These are phyloP conservation scores for Daedalea quercina DNA, from an alignment of 768 basidiomycete genomes.

Conservation along the genomic window DNA sequence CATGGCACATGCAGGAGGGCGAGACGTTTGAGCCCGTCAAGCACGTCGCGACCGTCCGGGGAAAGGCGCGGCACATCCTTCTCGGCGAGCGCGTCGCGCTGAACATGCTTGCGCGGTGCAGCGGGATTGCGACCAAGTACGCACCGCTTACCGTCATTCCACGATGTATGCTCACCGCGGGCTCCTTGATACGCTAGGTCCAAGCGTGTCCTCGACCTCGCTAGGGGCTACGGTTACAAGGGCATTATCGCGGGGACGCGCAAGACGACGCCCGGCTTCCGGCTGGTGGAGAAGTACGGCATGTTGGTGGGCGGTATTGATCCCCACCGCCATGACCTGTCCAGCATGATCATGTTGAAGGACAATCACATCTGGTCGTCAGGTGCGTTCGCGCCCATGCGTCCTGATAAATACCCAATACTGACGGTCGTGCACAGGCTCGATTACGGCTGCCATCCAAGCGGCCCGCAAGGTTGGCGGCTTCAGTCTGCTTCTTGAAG, in stretches of 20 bases:
- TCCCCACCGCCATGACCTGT: slow-evolving; percentile 92
- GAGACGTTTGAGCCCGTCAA: slow-evolving; percentile 72
- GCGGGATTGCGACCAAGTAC: slow-evolving; percentile 94
- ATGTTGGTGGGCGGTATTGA: slow-evolving; percentile 98
- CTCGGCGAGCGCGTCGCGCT: slow-evolving; percentile 91
- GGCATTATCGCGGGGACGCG: slow-evolving; percentile 92
- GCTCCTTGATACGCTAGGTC: slow-evolving; percentile 46
- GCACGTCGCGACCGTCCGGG: slow-evolving; percentile 86
- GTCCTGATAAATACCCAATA: not conserved
- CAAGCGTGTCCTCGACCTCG: slow-evolving; percentile 72
- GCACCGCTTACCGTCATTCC: slow-evolving; percentile 15
- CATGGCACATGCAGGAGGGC: slow-evolving; percentile 91
- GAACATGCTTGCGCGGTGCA: slow-evolving; percentile 90
- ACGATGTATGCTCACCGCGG: not conserved
- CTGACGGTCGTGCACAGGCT: slow-evolving; percentile 42
- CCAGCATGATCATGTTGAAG: slow-evolving; percentile 99
- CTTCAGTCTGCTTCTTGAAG: slow-evolving; percentile 86
- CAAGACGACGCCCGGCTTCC: slow-evolving; percentile 96
- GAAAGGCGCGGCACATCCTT: slow-evolving; percentile 81
- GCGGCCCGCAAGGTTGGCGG: slow-evolving; percentile 87
- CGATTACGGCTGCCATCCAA: slow-evolving; percentile 82
- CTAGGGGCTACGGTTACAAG: slow-evolving; percentile 68
- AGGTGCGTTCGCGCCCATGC: slow-evolving; percentile 39
- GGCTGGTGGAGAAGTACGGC: slow-evolving; percentile 96
- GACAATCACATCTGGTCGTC: slow-evolving; percentile 99